Evolutionary conservation across 352 stramenopile genomes (phyloP), one percentile per base, ranked within the genome.

Genomic region (Globisporangium nagaii): DNA sequence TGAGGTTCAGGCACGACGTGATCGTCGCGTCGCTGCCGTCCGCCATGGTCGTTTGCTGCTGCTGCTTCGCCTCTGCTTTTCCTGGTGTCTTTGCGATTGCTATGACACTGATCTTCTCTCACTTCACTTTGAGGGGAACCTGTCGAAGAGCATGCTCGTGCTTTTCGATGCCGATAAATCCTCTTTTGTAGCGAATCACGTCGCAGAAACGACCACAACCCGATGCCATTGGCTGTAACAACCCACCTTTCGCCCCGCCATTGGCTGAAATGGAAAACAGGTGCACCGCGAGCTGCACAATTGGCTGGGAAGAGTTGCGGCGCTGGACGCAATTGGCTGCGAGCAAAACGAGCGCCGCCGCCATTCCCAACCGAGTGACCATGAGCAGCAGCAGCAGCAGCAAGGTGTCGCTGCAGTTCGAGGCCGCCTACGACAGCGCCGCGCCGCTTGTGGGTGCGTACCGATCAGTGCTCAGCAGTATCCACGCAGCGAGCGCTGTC

Each of bases 1-100:
- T 93, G 36, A 96, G 72, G 62, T 95, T 95, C 31, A 96, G 70
- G 66, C 84, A 90, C 58, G 82, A 63, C 43, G 76, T 92, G 70
- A 95, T 79, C 54, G 49, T 64, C 51, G 53, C 62, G 49, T 76
- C 71, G 30, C 64, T 63, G 32, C 69, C 46, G 52, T 71, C 63
- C 46, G 52, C 59, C 56, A 64, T 60, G 9, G 31, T 59, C 28
- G 19, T 22, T 40, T 22, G 44, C n/a, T 50, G 35, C 35, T 41
- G 7, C 13, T 42, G 22, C 0, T 42, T 53, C n/a, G 15, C 15
- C 36, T 31, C 6, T 36, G 43, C 43, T 49, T 30, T 49, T 49
- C 19, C 43, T 49, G 13, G 9, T 30, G 41, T 19, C 31, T 27
- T 30, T 30, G 3, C 24, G 20, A 19, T n/a, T n/a, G 12, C 8